Conservation (phyloP, 768 basidiomycete species). For the Panaeolus papilionaceus region DNA sequence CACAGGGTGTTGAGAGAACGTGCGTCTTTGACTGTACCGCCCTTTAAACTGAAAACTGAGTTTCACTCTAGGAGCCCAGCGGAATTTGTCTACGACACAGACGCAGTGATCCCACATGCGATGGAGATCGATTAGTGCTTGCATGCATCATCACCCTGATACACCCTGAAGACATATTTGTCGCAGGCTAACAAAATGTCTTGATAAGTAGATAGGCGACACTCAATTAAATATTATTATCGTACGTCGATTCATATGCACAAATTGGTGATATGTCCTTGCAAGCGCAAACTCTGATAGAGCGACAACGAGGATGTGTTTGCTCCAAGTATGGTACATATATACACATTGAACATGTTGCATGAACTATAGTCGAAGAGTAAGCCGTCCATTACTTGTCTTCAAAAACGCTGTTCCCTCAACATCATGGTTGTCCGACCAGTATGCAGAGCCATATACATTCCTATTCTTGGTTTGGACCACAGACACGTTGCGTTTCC, state of each 20-base stretch:
- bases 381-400: not conserved
- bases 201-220: no score
- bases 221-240: no score
- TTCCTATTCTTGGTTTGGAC: not conserved
- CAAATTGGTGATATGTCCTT: no score
- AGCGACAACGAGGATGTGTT: no score
- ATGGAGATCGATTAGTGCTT: not conserved
- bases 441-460: not conserved
- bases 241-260: no score
- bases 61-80: constrained; percentile 22
- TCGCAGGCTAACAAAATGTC: no score
- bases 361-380: not conserved
- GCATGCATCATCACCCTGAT: no score
- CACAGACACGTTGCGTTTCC: not conserved
- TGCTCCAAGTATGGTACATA: no score
- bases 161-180: no score
- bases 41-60: no score
- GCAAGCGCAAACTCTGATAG: no score
- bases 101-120: constrained; percentile 17
- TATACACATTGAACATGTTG: no score
- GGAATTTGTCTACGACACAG: constrained; percentile 26
- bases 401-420: not conserved
- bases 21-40: constrained; percentile 1
- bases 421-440: not conserved
- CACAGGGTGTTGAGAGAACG: constrained; percentile 30